phyloP scores from a whole-genome alignment of 140 eudicot genomes.

The Anethum foeniculum region DNA sequence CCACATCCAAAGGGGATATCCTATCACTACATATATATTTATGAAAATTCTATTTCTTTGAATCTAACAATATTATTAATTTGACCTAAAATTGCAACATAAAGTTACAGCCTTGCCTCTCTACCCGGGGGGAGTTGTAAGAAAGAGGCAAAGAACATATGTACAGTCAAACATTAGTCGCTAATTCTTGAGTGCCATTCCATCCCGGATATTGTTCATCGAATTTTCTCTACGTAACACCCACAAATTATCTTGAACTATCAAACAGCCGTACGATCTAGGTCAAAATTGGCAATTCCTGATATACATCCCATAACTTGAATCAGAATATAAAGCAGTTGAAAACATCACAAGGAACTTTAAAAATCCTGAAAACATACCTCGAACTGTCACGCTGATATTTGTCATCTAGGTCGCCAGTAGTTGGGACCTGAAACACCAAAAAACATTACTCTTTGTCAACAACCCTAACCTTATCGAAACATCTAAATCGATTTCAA shows the following conservation, averaged over 20 bases:
- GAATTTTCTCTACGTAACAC: background rate
- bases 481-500: conserved; percentile 25
- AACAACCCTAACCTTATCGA: background rate
- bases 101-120: conserved; percentile 9
- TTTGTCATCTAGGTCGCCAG: conserved; percentile 83
- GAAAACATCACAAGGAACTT: background rate
- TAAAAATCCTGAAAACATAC: background rate
- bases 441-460: background rate
- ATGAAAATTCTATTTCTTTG: background rate
- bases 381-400: background rate
- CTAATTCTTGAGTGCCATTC: conserved; percentile 5
- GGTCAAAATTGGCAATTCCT: conserved; percentile 19
- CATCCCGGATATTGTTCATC: background rate
- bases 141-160: conserved; percentile 14
- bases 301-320: background rate
- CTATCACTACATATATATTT: conserved; percentile 2
- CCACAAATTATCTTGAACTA: conserved; percentile 13
- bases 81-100: conserved; percentile 3
- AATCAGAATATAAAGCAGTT: background rate
- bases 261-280: conserved; percentile 12
- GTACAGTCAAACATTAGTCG: conserved; percentile 7
- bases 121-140: background rate
- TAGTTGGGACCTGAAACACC: conserved; percentile 62
- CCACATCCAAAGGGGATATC: background rate
- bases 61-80: background rate